Evolutionary conservation across 257 asterid species (phyloP), one percentile per base, ranked within the genome.

Genomic region (Eustoma russellianum): DNA sequence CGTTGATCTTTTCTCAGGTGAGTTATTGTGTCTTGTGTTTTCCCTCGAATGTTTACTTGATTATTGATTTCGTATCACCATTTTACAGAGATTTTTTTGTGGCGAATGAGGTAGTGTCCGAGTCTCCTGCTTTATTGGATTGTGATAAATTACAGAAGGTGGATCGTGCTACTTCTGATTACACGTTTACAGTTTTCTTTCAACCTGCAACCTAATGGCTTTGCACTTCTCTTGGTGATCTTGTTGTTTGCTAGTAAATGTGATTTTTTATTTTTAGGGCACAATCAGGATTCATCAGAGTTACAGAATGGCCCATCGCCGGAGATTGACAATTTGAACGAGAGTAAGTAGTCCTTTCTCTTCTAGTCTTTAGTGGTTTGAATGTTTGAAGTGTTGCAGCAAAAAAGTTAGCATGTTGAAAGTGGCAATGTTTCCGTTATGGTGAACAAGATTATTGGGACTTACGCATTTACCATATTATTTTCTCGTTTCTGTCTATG

Each of bases 321-420:
- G 8, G 70, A 56, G 49, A 79, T 75, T 49, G 77, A 54, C 18
- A 19, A 50, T 56, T 69, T 43, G 15, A 90, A 78, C 59, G 93
- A 80, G 59, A 90, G 87, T 83, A 78, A 13, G 33, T 50, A 35
- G 35, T 12, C 28, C 6, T 8, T 11, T 30, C 53, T 40, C 17
- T 19, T n/a, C 10, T 35, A 46, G 9, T 2, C 48, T 62, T 14
- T 24, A 46, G n/a, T 38, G 9, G 43, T 38, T 38, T 7, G 3
- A 38, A 38, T 38, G 5, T 38, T 38, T 38, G 11, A 38, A 38
- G 43, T 5, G 12, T 38, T 38, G 43, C 43, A 7, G 11, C 12
- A 7, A 5, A 9, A 38, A 10, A 38, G 12, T 38, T 38, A 24
- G 30, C 30, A 24, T 24, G n/a, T n/a, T n/a, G 30, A 4, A 24